A percentile compares a stretch with the other conserved stretches of the same genome.
Conservation (phyloP, 345 rosid genomes). For the Pelargonium nanum region DNA sequence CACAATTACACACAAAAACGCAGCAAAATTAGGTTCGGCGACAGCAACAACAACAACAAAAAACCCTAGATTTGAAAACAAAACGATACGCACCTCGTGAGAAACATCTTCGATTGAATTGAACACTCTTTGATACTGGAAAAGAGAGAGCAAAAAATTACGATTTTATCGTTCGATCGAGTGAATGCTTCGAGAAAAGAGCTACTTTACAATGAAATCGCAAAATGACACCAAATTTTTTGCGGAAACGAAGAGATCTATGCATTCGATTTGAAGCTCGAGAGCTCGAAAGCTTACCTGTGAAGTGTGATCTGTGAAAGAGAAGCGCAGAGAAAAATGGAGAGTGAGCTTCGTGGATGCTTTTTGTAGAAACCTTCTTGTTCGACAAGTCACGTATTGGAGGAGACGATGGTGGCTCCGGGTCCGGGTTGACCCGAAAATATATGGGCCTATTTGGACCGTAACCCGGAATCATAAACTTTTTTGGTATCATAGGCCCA, state of each 20-base stretch:
- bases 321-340: neutral
- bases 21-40: neutral
- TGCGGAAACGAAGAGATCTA: neutral
- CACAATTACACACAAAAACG: neutral
- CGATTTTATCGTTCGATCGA: too few species aligned
- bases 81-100: slow-evolving; percentile 14
- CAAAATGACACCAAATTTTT: neutral
- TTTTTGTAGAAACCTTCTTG: slow-evolving; percentile 10
- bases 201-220: neutral
- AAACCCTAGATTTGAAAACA: neutral
- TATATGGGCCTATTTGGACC: neutral
- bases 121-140: neutral
- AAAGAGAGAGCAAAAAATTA: neutral
- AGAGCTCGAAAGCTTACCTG: neutral
- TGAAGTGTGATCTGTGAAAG: slow-evolving; percentile 1
- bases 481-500: too few species aligned
- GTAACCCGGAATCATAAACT: too few species aligned
- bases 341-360: neutral
- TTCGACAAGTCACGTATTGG: slow-evolving; percentile 8
- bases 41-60: neutral
- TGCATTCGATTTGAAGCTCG: neutral
- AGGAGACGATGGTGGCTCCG: neutral
- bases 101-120: slow-evolving; percentile 11
- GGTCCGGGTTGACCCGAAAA: neutral
- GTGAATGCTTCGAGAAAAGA: neutral